Evolutionary conservation across 179 eudicot genomes (phyloP).

Genomic region (Beta lomatogona): DNA sequence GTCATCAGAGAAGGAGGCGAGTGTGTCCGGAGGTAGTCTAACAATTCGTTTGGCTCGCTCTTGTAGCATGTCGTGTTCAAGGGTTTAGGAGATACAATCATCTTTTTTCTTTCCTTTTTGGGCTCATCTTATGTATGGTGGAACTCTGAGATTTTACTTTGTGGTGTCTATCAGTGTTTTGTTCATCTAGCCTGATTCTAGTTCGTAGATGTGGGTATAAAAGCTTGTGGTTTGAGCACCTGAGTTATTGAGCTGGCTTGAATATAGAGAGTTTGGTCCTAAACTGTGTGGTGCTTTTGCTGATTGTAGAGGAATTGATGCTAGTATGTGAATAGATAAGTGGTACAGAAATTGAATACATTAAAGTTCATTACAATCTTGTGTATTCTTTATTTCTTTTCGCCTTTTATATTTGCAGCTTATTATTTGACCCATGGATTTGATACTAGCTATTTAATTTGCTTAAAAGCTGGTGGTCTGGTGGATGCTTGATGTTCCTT

Average conservation of each 20-base stretch:
- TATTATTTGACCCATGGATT: neutral
- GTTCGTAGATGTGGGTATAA: constrained; percentile 51
- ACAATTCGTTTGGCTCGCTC: constrained; percentile 71
- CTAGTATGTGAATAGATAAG: constrained; percentile 76
- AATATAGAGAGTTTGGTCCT: constrained; percentile 47
- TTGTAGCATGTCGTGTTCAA: constrained; percentile 77
- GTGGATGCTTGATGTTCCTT: neutral
- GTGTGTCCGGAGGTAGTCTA: constrained; percentile 54
- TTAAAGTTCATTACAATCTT: constrained; percentile 29
- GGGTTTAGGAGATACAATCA: constrained; percentile 53
- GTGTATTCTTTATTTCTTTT: constrained; percentile 19
- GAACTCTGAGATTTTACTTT: constrained; percentile 36
- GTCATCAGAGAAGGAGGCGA: constrained; percentile 51
- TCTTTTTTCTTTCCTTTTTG: constrained; percentile 31
- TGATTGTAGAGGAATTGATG: constrained; percentile 57
- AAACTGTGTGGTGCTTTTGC: constrained; percentile 50
- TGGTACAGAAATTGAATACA: constrained; percentile 66
- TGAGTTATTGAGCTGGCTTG: constrained; percentile 42
- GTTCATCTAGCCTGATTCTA: constrained; percentile 43
- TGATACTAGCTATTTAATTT: neutral
- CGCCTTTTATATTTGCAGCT: constrained; percentile 5
- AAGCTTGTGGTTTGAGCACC: constrained; percentile 45
- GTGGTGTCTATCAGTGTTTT: constrained; percentile 44
- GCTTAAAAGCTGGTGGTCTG: neutral
- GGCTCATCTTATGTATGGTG: constrained; percentile 45